Conservation (phyloP, 345 rosid species). For the Eucalyptus cladocalyx region DNA sequence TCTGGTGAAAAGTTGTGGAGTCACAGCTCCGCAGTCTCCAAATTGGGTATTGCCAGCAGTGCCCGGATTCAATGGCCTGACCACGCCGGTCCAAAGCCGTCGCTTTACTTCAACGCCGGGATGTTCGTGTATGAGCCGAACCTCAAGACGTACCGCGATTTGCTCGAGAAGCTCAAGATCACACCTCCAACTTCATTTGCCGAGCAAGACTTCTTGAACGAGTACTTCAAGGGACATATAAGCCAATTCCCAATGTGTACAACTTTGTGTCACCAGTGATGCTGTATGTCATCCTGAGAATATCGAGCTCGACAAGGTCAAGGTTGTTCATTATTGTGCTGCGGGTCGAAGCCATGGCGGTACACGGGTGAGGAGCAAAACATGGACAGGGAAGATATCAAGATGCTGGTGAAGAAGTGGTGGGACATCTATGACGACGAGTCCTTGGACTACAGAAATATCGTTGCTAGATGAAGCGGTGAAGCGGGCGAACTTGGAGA, state of each 20-base stretch:
- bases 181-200: slow-evolving; percentile 37
- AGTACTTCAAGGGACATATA: slow-evolving; percentile 28
- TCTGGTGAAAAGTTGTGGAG: slow-evolving; percentile 39
- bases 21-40: slow-evolving; percentile 11
- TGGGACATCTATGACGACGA: slow-evolving; percentile 35
- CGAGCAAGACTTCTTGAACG: slow-evolving; percentile 44
- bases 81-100: slow-evolving; percentile 10
- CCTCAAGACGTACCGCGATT: slow-evolving; percentile 8
- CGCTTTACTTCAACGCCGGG: slow-evolving; percentile 38
- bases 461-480: neutral
- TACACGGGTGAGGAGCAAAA: slow-evolving; percentile 35
- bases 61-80: neutral
- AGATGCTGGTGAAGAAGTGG: slow-evolving; percentile 31
- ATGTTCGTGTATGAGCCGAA: slow-evolving; percentile 28
- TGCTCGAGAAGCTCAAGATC: slow-evolving; percentile 10
- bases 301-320: slow-evolving; percentile 11
- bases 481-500: neutral
- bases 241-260: slow-evolving; percentile 15
- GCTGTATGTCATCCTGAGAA: slow-evolving; percentile 48
- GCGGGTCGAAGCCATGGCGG: slow-evolving; percentile 53
- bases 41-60: slow-evolving; percentile 43
- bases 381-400: slow-evolving; percentile 40
- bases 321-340: slow-evolving; percentile 43
- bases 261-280: slow-evolving; percentile 38
- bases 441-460: slow-evolving; percentile 24